Evolutionary conservation across 163 green algal species (phyloP).

Genomic region (Coccomyxa subellipsoidea): DNA sequence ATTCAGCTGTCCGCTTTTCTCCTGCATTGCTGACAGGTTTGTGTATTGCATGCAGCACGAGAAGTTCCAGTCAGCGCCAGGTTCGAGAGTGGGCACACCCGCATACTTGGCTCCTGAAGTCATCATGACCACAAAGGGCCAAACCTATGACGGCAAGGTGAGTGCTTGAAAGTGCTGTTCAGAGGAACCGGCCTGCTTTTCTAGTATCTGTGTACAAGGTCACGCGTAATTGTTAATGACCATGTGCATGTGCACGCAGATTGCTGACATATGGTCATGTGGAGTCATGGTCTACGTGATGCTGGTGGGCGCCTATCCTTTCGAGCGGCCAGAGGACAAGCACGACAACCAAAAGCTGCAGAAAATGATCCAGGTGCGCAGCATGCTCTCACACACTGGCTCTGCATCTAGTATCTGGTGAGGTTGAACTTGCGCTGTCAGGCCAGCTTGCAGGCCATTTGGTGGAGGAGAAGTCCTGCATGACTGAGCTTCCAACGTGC

Average conservation of each 20-base stretch:
- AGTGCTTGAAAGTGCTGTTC: too few relatives aligned
- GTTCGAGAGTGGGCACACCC: slow-evolving; percentile 83
- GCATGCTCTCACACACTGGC: neutral
- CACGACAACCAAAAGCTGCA: slow-evolving; percentile 95
- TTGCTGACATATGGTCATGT: slow-evolving; percentile 85
- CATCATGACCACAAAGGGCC: slow-evolving; percentile 87
- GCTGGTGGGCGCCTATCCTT: slow-evolving; percentile 97
- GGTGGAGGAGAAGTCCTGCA: too few relatives aligned
- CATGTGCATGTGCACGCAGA: slow-evolving; percentile 36
- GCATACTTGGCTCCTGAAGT: slow-evolving; percentile 93
- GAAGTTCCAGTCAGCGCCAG: slow-evolving; percentile 88
- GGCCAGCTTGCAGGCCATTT: too few relatives aligned
- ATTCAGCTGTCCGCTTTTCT: neutral
- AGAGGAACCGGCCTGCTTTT: too few relatives aligned
- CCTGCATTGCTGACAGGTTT: too few relatives aligned
- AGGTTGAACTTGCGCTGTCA: too few relatives aligned
- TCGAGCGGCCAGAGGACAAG: slow-evolving; percentile 96
- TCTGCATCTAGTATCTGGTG: neutral
- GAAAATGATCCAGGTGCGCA: slow-evolving; percentile 61
- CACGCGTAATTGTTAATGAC: neutral
- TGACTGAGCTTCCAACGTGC: too few relatives aligned
- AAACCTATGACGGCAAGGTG: slow-evolving; percentile 90
- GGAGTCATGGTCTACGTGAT: slow-evolving; percentile 99
- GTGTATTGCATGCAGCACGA: slow-evolving; percentile 63
- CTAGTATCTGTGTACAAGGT: neutral